A percentile compares a stretch with the other conserved stretches of the same genome.
phyloP scores from a whole-genome alignment of 1,139 yeast genomes.

The Taphrina confusa region DNA sequence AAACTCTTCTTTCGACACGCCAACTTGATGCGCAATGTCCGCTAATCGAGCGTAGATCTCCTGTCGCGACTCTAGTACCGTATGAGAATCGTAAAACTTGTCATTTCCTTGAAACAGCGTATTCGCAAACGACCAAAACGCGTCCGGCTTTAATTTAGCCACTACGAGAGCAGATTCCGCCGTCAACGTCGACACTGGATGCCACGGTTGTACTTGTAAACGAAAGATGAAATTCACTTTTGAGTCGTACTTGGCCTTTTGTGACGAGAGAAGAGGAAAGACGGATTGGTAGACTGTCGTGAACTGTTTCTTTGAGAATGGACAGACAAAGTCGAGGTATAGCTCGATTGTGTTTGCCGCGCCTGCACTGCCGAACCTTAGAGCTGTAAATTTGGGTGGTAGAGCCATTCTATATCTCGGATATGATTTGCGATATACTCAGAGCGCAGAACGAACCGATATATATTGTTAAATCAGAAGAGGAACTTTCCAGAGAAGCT shows the following conservation, averaged over 20 bases:
- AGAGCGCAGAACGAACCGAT: too few relatives aligned
- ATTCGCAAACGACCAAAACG: slow-evolving; percentile 65
- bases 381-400: slow-evolving; percentile 22
- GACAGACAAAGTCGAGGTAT: slow-evolving; percentile 77
- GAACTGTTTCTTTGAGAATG: slow-evolving; percentile 66
- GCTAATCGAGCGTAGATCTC: slow-evolving; percentile 61
- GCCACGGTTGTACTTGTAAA: slow-evolving; percentile 86
- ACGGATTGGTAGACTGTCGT: slow-evolving; percentile 56
- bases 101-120: slow-evolving; percentile 52
- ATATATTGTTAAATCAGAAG: too few relatives aligned
- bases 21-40: slow-evolving; percentile 42
- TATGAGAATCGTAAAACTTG: slow-evolving; percentile 47
- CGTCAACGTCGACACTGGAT: slow-evolving; percentile 64
- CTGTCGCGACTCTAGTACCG: slow-evolving; percentile 57
- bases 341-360: slow-evolving; percentile 53
- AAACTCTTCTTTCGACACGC: slow-evolving; percentile 41
- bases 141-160: slow-evolving; percentile 58
- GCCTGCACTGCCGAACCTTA: slow-evolving; percentile 23
- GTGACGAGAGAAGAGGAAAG: slow-evolving; percentile 42
- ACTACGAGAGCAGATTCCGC: slow-evolving; percentile 76
- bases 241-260: slow-evolving; percentile 43
- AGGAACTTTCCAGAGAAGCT: too few relatives aligned
- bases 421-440: too few relatives aligned
- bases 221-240: slow-evolving; percentile 53
- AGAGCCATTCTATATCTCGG: too few relatives aligned